Base-by-base conservation (phyloP, 2,329 filamentous ascomycete genomes). In the Neofusicoccum laricinum region DNA sequence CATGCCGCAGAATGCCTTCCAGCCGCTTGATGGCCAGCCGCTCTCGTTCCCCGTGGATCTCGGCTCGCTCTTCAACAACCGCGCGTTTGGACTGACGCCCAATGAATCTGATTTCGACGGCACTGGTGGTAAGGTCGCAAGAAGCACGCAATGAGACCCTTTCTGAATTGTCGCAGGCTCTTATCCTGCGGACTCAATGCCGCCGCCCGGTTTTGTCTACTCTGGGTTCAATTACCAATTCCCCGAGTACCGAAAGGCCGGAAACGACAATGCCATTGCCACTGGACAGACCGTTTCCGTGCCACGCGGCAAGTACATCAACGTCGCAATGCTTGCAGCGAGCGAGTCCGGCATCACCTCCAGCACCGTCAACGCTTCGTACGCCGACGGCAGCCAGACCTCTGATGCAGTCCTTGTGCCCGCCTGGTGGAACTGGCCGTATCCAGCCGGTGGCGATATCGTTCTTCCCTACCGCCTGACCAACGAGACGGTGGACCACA, bases 391-490 rank as follows among this genome's bases (percentile, higher is more conserved):
- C 21, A 73, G 68, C n/a, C 75, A 72, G 1, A 69, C 70, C 6
- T 73, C 71, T n/a, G 69, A 68, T 15, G 68, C 74, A 1, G 64
- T 78, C 14, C 69, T 77, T 1, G 72, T 78, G 2, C 74, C 76
- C 34, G 75, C 76, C 6, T 79, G 73, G 71, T 78, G 73, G 72
- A 72, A 68, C 11, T 79, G 76, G 76, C 76, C 77, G 2, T 78
- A 79, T 67, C 77, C 77, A 1, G 75, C 76, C 57, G 77, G 76
- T 2, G 77, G 77, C 21, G 77, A 79, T 48, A 67, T 79, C 15
- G 69, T 78, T 15, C 78, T 79, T 53, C 76, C 77, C 2, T 76
- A 75, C 67, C 75, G 74, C 15, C 65, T 76, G n/a, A 77, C 72
- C 0, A 77, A 78, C 64, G 69, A 66, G 14, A 70, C 66, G 14